Evolutionary conservation across 2,329 filamentous ascomycete species (phyloP), one percentile per base, ranked within the genome.

Genomic region (Zasmidium angulare): DNA sequence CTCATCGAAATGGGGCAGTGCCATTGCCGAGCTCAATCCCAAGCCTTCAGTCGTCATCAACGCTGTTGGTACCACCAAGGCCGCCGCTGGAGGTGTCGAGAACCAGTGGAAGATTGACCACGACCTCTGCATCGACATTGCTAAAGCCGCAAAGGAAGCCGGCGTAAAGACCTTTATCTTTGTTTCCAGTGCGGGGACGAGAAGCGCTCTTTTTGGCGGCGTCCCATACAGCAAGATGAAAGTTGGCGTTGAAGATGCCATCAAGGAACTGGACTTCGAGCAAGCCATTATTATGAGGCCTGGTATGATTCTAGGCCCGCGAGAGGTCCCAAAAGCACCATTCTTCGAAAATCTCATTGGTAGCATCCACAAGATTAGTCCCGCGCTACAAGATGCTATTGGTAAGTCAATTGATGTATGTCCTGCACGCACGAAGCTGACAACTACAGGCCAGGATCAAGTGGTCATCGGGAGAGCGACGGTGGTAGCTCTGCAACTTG

Each of bases 61-160:
- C 24, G 64, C 73, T 3, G 68, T 76, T 9, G 74, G 74, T 24
- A 76, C 74, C 11, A 76, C 73, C 2, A 61, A 61, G 43, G 71
- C 70, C 2, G 60, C 64, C 21, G 74, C 74, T 2, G 74, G 74
- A 1, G 67, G 72, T 12, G 47, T 75, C 43, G 59, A 68, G 50
- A 71, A 74, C 12, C 74, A 76, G 58, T 72, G 72, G 71, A 72
- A 71, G 54, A 75, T 76, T 56, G 74, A 76, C 60, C 73, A 76
- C 56, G 74, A 76, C 56, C 54, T 72, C 31, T 72, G 69, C 52
- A 64, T 76, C 9, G 72, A 74, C 54, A 73, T 69, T 26, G 74
- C 73, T 11, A 65, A 66, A 53, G 73, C 72, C 23, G 73, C 74
- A 26, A 75, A 75, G 56, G 66, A 65, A 12, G 72, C 72, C 0